Percentiles rank a stretch among this genome's conserved stretches.
phyloP scores from a whole-genome alignment of 352 stramenopile species.

The Pseudoperonospora humuli region DNA sequence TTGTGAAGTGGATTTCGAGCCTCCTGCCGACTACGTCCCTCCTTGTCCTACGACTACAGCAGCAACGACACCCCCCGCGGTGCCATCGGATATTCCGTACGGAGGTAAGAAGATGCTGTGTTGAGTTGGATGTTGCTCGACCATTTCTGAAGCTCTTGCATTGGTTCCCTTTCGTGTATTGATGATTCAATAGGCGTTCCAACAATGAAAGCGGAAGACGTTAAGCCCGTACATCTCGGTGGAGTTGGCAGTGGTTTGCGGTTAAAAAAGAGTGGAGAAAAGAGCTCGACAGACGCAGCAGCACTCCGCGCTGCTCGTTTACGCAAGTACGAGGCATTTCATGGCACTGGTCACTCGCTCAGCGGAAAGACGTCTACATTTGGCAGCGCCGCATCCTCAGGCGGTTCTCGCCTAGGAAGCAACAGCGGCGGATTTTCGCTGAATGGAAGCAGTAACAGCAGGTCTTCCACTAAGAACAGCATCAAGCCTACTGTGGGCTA shows the following conservation, averaged over 20 bases:
- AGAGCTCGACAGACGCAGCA: constrained; percentile 46
- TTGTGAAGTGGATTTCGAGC: constrained; percentile 99
- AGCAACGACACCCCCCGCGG: constrained; percentile 17
- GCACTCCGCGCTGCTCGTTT: constrained; percentile 65
- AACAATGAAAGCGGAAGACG: constrained; percentile 49
- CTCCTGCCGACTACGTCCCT: constrained; percentile 82
- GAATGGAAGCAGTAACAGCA: constrained; percentile 5
- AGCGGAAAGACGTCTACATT: constrained; percentile 44
- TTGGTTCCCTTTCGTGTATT: neutral
- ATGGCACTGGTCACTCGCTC: constrained; percentile 69
- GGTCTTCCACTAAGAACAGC: neutral
- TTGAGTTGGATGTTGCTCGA: neutral
- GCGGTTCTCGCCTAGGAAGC: constrained; percentile 19
- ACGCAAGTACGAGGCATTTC: constrained; percentile 78
- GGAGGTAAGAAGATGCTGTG: constrained; percentile 31
- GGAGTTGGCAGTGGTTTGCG: constrained; percentile 44
- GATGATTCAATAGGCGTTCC: constrained; percentile 34
- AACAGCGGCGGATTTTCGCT: constrained; percentile 17
- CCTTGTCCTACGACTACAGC: constrained; percentile 24
- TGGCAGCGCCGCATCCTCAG: constrained; percentile 1
- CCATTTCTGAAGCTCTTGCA: neutral
- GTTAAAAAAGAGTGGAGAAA: constrained; percentile 60
- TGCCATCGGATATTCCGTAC: constrained; percentile 48
- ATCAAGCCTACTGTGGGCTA: constrained; percentile 15
- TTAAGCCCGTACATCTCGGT: constrained; percentile 29